Evolutionary conservation across 2,329 filamentous ascomycete species (phyloP).

Genomic region (Penicillium digitatum): DNA sequence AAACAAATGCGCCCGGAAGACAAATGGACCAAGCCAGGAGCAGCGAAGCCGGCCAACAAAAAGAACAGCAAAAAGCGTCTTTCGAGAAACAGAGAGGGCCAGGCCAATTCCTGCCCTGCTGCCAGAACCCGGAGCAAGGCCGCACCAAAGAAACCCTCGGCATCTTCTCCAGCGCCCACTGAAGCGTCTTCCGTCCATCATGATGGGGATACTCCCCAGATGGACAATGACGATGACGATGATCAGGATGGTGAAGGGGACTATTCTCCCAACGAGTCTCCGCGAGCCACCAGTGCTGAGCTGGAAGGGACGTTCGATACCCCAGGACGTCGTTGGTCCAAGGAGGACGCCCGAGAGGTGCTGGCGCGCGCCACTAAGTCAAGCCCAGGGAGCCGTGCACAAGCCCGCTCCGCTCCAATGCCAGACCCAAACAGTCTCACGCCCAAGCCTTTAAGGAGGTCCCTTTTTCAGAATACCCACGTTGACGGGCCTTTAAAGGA

Average conservation of each 20-base stretch:
- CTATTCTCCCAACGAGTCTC: conserved; percentile 37
- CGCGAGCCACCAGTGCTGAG: conserved; percentile 49
- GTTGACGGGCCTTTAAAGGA: conserved; percentile 36
- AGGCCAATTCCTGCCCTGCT: conserved; percentile 31
- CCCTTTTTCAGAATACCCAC: conserved; percentile 42
- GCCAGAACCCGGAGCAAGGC: conserved; percentile 33
- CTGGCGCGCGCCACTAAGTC: conserved; percentile 57
- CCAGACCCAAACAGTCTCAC: conserved; percentile 52
- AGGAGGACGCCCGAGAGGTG: conserved; percentile 43
- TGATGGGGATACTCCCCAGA: conserved; percentile 34
- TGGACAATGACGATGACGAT: conserved; percentile 33
- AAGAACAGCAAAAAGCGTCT: conserved; percentile 40
- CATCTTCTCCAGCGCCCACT: conserved; percentile 39
- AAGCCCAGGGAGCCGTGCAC: conserved; percentile 54
- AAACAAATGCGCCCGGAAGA: conserved; percentile 77
- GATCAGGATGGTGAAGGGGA: conserved; percentile 35
- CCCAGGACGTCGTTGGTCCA: conserved; percentile 34
- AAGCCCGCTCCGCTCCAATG: conserved; percentile 37
- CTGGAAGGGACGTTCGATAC: conserved; percentile 40
- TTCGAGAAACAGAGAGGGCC: conserved; percentile 35
- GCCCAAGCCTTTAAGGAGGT: conserved; percentile 51
- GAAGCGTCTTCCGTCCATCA: conserved; percentile 37
- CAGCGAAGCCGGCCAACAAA: conserved; percentile 36
- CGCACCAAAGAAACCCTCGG: conserved; percentile 28
- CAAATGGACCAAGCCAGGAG: conserved; percentile 65